Percentiles rank a stretch among this genome's conserved stretches.
Evolutionary conservation across 2,329 filamentous ascomycete genomes (phyloP).

Genomic region (Colletotrichum horii): DNA sequence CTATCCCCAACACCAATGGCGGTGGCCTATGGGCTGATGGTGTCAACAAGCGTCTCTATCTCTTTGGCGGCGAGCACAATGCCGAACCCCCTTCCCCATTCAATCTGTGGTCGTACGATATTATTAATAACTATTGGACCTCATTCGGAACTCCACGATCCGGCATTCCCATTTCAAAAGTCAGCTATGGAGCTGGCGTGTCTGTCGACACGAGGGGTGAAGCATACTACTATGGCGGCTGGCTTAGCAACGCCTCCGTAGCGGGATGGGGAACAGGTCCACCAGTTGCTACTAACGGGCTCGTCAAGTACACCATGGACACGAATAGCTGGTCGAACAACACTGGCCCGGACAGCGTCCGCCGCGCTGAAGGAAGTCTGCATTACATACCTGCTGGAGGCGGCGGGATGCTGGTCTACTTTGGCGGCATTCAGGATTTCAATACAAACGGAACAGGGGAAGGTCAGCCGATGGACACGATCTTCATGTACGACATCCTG

Average conservation of each 20-base stretch:
- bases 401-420: conserved; percentile 63
- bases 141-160: conserved; percentile 42
- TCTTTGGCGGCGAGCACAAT: conserved; percentile 64
- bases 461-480: conserved; percentile 51
- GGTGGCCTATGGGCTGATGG: conserved; percentile 63
- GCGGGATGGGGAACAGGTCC: conserved; percentile 52
- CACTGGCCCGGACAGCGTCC: conserved; percentile 56
- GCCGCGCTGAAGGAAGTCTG: conserved; percentile 65
- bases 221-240: conserved; percentile 69
- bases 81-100: conserved; percentile 47
- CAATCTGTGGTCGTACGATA: conserved; percentile 62
- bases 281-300: conserved; percentile 51
- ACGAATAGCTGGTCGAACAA: conserved; percentile 55
- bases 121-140: conserved; percentile 61
- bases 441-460: conserved; percentile 51
- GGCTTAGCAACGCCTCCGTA: conserved; percentile 59
- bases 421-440: conserved; percentile 61
- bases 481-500: conserved; percentile 66
- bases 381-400: conserved; percentile 65
- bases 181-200: conserved; percentile 63
- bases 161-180: conserved; percentile 41
- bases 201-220: conserved; percentile 58
- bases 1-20: conserved; percentile 53
- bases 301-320: conserved; percentile 64
- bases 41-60: conserved; percentile 67